phyloP scores from a whole-genome alignment of 1,284 basidiomycete genomes.

The Leccinum subrobustum region DNA sequence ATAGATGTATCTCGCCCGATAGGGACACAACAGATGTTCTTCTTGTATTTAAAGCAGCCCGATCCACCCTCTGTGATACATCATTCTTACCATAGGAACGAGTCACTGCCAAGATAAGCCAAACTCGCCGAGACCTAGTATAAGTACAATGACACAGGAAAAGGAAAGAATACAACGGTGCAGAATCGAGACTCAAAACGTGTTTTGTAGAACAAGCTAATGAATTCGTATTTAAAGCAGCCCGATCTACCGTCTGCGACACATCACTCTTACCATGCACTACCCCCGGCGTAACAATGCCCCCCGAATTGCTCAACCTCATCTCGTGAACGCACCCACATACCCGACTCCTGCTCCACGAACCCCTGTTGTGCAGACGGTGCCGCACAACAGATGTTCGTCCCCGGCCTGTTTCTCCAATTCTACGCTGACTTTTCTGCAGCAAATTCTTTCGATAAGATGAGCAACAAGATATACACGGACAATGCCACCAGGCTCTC shows the following conservation, averaged over 20 bases:
- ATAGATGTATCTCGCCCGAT: slow-evolving; percentile 3
- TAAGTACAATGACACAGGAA: too few species aligned
- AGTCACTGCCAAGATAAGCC: too few species aligned
- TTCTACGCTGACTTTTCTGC: slow-evolving; percentile 6
- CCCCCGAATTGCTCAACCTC: neutral
- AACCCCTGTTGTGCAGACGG: neutral
- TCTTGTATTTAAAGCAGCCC: slow-evolving; percentile 17
- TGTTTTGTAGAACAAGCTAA: neutral
- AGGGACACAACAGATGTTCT: neutral
- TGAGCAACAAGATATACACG: neutral
- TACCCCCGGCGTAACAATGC: neutral
- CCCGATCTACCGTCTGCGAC: neutral
- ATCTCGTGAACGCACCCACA: neutral
- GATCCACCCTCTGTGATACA: neutral
- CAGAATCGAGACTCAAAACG: too few species aligned
- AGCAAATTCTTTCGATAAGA: slow-evolving; percentile 14
- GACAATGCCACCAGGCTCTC: slow-evolving; percentile 3
- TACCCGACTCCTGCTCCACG: slow-evolving; percentile 1
- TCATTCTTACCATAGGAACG: slow-evolving; percentile 1
- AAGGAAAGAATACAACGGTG: too few species aligned
- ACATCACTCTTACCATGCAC: slow-evolving; percentile 5
- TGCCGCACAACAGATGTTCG: slow-evolving; percentile 10
- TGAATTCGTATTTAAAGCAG: slow-evolving; percentile 13
- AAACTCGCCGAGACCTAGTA: too few species aligned
- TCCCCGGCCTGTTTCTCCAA: neutral